Evolutionary conservation across 2,329 filamentous ascomycete species (phyloP).

Genomic region (Sphaerulina vaccinii): DNA sequence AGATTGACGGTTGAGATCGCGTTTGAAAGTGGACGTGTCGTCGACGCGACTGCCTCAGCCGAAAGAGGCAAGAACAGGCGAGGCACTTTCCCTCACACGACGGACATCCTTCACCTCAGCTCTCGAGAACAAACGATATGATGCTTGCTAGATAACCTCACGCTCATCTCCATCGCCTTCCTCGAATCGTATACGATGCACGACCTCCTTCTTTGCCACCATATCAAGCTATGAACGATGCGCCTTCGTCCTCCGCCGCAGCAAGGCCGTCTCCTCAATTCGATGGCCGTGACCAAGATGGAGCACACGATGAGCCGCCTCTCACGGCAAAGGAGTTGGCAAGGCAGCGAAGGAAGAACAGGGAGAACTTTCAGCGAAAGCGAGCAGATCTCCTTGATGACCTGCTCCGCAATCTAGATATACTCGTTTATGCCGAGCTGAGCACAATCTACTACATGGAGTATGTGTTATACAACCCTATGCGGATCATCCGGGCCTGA

Average conservation of each 20-base stretch:
- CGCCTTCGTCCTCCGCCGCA: conserved; percentile 35
- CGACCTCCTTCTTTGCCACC: neutral
- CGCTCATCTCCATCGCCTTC: neutral
- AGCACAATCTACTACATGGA: conserved; percentile 64
- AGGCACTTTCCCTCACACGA: no score
- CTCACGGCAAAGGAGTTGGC: conserved; percentile 26
- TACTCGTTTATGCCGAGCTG: conserved; percentile 61
- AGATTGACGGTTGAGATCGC: neutral
- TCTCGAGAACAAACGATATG: no score
- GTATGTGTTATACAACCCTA: conserved; percentile 42
- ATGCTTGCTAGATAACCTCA: neutral
- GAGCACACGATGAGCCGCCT: conserved; percentile 14
- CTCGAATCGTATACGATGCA: no score
- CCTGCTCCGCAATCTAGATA: conserved; percentile 57
- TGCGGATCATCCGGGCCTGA: no score
- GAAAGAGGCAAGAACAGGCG: neutral
- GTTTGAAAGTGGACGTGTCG: conserved; percentile 11
- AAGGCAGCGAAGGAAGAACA: conserved; percentile 33
- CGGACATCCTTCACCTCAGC: neutral
- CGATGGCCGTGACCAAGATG: conserved; percentile 1
- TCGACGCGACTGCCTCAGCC: conserved; percentile 3
- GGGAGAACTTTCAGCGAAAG: conserved; percentile 40
- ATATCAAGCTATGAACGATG: conserved; percentile 41
- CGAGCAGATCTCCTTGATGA: conserved; percentile 54
- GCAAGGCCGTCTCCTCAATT: conserved; percentile 14